phyloP scores from a whole-genome alignment of 768 basidiomycete genomes.

The Galerina marginata region DNA sequence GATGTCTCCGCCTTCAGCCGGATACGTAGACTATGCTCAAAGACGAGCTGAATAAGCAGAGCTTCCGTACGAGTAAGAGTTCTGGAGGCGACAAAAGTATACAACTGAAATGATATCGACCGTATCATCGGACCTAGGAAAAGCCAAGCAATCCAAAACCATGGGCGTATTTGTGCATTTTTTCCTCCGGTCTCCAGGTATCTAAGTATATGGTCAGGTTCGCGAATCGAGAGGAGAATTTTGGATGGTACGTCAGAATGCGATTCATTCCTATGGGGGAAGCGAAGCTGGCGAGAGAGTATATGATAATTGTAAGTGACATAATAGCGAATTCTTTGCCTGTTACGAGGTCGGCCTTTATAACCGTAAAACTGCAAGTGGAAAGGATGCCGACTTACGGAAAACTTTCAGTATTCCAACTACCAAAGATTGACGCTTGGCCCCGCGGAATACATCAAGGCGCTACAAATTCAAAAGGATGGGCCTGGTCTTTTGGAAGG shows the following conservation, averaged over 20 bases:
- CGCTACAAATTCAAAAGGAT: too few relatives aligned
- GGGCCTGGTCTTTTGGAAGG: too few relatives aligned
- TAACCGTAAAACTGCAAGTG: too few relatives aligned
- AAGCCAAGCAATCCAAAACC: constrained; percentile 68
- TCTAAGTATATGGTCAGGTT: constrained; percentile 28
- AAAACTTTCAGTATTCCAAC: too few relatives aligned
- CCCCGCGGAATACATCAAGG: too few relatives aligned
- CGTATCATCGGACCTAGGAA: constrained; percentile 53
- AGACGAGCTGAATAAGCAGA: constrained; percentile 46
- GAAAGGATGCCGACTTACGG: too few relatives aligned
- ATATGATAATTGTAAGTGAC: too few relatives aligned
- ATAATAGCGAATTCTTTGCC: too few relatives aligned
- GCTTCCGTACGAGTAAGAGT: constrained; percentile 45
- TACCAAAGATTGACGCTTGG: too few relatives aligned
- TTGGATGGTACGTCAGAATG: constrained; percentile 37
- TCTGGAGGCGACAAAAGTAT: constrained; percentile 53
- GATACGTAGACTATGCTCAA: constrained; percentile 60
- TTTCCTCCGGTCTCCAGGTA: constrained; percentile 61
- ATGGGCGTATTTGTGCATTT: constrained; percentile 54
- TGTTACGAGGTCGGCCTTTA: too few relatives aligned
- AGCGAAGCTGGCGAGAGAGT: constrained; percentile 29
- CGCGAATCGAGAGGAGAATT: not conserved
- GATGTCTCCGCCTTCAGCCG: constrained; percentile 54
- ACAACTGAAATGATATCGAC: constrained; percentile 59
- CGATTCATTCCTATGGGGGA: constrained; percentile 48